These are phyloP conservation scores for Margaritispora aquatica DNA, from an alignment of 495 filamentous ascomycete species.

Conservation along the genomic window DNA sequence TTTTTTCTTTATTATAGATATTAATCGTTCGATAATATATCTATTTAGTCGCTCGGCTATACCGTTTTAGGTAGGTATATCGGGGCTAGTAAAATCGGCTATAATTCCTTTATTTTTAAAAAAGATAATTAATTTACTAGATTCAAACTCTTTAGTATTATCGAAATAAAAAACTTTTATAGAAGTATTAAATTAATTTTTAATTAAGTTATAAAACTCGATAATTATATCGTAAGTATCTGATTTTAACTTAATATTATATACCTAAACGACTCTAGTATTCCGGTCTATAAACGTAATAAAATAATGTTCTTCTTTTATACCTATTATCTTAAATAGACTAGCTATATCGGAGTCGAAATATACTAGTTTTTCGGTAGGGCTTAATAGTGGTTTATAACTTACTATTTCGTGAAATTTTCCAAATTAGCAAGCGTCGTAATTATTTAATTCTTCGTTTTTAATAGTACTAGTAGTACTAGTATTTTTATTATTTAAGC, in stretches of 20 bases:
- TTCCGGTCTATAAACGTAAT: constrained; percentile 1
- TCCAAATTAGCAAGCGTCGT: not conserved
- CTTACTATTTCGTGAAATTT: constrained; percentile 5
- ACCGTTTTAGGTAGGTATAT: not conserved
- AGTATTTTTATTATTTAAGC: too few species aligned
- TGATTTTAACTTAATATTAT: constrained; percentile 8
- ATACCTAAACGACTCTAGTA: constrained; percentile 5
- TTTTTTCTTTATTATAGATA: not conserved
- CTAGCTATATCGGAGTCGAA: constrained; percentile 4
- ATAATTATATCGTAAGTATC: not conserved
- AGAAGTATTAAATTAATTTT: constrained; percentile 6
- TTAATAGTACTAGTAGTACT: not conserved
- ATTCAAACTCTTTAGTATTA: constrained; percentile 8
- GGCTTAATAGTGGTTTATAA: constrained; percentile 4
- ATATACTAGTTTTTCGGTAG: not conserved
- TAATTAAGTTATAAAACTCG: not conserved
- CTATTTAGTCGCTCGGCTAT: constrained; percentile 4
- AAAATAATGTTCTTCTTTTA: constrained; percentile 4
- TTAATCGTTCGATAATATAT: constrained; percentile 9
- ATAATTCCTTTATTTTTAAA: constrained; percentile 1
- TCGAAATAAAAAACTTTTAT: constrained; percentile 4
- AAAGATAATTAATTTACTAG: constrained; percentile 2
- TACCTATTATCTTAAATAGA: constrained; percentile 4
- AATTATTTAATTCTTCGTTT: constrained; percentile 2
- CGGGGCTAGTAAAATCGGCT: not conserved